Conservation (phyloP, 116 monocot species). For the Thalassia testudinum region DNA sequence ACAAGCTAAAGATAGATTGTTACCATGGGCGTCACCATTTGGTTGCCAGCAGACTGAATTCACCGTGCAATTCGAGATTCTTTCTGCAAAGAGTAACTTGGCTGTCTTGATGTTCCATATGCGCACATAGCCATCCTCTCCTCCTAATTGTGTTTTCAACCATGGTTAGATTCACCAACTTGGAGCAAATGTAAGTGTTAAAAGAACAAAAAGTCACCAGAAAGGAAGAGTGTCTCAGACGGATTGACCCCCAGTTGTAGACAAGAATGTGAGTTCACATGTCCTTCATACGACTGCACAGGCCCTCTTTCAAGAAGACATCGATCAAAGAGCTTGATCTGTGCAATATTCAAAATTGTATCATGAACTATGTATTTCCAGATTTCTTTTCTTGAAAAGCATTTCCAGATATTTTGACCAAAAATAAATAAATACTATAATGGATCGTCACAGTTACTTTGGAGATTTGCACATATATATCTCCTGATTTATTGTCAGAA, state of each 20-base stretch:
- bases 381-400: too few relatives aligned
- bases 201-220: slow-evolving; percentile 28
- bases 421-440: too few relatives aligned
- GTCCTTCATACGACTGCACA: slow-evolving; percentile 69
- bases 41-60: slow-evolving; percentile 42
- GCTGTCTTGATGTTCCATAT: slow-evolving; percentile 80
- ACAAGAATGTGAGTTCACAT: slow-evolving; percentile 60
- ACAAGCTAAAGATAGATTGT: neutral
- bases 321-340: slow-evolving; percentile 86
- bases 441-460: too few relatives aligned
- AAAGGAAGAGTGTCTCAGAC: slow-evolving; percentile 53
- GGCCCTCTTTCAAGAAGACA: slow-evolving; percentile 48
- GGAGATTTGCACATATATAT: too few relatives aligned
- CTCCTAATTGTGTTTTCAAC: slow-evolving; percentile 43
- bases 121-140: slow-evolving; percentile 53
- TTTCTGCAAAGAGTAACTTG: slow-evolving; percentile 52
- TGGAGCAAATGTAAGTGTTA: too few relatives aligned
- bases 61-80: slow-evolving; percentile 22
- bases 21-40: slow-evolving; percentile 8
- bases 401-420: too few relatives aligned
- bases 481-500: too few relatives aligned
- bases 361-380: too few relatives aligned
- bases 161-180: too few relatives aligned
- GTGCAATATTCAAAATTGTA: neutral
- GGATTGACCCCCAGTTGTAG: slow-evolving; percentile 63